These are phyloP conservation scores for Cladobotryum protrusum DNA, from an alignment of 2,329 filamentous ascomycete species.

Conservation along the genomic window DNA sequence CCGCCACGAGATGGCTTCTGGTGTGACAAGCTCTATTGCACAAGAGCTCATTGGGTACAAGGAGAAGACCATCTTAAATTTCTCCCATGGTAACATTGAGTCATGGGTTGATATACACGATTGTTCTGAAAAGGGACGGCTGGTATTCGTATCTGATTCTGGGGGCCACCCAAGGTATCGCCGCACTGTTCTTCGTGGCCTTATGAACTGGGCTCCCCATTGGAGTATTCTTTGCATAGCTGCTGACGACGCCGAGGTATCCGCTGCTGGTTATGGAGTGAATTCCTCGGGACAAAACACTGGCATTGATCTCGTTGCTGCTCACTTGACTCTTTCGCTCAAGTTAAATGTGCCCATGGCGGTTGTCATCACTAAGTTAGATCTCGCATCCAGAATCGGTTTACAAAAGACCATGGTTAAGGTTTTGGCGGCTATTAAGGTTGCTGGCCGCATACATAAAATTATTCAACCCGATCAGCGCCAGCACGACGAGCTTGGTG, in stretches of 20 bases:
- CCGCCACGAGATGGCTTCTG: constrained; percentile 85
- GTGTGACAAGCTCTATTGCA: constrained; percentile 88
- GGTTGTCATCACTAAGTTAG: constrained; percentile 84
- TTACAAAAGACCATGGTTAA: constrained; percentile 66
- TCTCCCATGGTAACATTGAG: constrained; percentile 76
- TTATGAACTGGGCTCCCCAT: constrained; percentile 94
- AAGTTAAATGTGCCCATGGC: constrained; percentile 71
- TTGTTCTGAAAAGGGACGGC: constrained; percentile 61
- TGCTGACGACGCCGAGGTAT: constrained; percentile 60
- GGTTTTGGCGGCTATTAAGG: constrained; percentile 72
- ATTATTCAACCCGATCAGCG: constrained; percentile 57
- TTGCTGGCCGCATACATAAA: constrained; percentile 63
- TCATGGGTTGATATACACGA: constrained; percentile 95
- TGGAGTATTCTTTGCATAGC: constrained; percentile 87
- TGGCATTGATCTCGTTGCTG: constrained; percentile 66
- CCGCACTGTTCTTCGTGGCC: constrained; percentile 77
- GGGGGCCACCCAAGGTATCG: constrained; percentile 86
- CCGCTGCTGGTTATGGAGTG: constrained; percentile 13
- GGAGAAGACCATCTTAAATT: constrained; percentile 62
- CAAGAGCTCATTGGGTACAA: constrained; percentile 89
- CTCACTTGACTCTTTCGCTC: constrained; percentile 79
- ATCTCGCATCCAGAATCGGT: constrained; percentile 69
- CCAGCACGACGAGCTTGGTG: constrained; percentile 45
- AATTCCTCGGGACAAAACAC: constrained; percentile 15
- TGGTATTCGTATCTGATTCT: constrained; percentile 88